Evolutionary conservation across 345 rosid genomes (phyloP), one percentile per base, ranked within the genome.

Genomic region (Citrus unshiu): DNA sequence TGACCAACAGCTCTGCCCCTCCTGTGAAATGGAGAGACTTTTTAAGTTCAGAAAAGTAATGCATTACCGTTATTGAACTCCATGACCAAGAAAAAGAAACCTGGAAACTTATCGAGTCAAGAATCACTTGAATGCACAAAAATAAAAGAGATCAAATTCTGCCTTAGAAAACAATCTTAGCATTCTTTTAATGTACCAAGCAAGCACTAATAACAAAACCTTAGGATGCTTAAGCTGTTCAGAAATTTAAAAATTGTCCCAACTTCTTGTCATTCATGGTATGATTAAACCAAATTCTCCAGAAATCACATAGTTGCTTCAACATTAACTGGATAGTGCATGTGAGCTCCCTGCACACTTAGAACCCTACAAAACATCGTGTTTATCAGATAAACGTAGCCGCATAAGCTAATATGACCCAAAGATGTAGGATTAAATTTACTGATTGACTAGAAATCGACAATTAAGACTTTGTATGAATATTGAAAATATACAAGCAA

Each of bases 1-100:
- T 91, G 77, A 91, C 88, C 49, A 90, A 78, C 77, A 93, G 86
- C 80, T 93, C 97, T 4, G 93, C 82, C 82, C 81, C 82, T 91
- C 95, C 94, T 93, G 83, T 67, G 83, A 5, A 80, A 24, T 54
- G 57, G 51, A 70, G 65, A 27, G 21, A 43, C 9, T 34, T 7
- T 59, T 67, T 14, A 49, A 80, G 58, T 43, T 13, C 43, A 43
- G 40, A 22, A 66, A 51, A n/a, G 30, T 66, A n/a, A 76, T 4
- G 58, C 60, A 14, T 54, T 59, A 24, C 25, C 29, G 19, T 60
- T 72, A 9, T 25, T 29, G 57, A 46, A 77, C 29, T 5, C 21
- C 49, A 68, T 59, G 56, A 24, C 76, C 66, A 12, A 37, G 54
- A 37, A 43, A 22, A 57, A 10, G 27, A 29, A 71, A 19, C 21